phyloP scores from a whole-genome alignment of 768 basidiomycete species.

The Leccinum pellstonianum region DNA sequence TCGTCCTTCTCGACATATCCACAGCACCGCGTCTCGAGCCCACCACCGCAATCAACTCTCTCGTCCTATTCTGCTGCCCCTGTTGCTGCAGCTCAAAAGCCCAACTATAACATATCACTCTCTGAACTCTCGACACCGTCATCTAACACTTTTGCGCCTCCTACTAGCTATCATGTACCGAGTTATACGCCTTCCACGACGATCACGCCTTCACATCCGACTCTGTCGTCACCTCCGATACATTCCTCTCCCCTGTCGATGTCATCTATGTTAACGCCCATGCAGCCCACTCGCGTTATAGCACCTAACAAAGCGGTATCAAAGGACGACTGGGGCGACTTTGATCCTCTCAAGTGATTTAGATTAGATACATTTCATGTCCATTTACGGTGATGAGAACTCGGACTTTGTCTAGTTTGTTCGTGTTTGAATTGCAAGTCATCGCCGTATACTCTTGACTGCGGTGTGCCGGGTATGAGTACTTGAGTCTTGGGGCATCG shows the following conservation, averaged over 20 bases:
- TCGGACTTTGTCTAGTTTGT: conserved; percentile 17
- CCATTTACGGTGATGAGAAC: background rate
- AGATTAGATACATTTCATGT: conserved; percentile 1
- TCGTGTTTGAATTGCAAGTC: conserved; percentile 22
- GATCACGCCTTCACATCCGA: conserved; percentile 22
- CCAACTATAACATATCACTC: conserved; percentile 60
- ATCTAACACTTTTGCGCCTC: conserved; percentile 12
- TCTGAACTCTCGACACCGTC: conserved; percentile 29
- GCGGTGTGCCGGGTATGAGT: conserved; percentile 7
- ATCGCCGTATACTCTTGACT: background rate
- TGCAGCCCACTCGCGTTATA: conserved; percentile 47
- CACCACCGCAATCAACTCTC: conserved; percentile 19
- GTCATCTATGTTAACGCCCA: conserved; percentile 57
- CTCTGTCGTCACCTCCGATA: conserved; percentile 30
- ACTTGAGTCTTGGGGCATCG: background rate
- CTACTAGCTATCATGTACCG: conserved; percentile 15
- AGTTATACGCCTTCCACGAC: conserved; percentile 18
- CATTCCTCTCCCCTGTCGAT: conserved; percentile 37
- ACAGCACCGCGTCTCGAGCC: conserved; percentile 23
- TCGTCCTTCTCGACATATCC: conserved; percentile 26
- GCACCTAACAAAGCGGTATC: conserved; percentile 46
- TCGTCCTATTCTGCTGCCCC: conserved; percentile 12
- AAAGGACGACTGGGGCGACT: conserved; percentile 77
- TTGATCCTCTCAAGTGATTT: conserved; percentile 57
- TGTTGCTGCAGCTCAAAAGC: conserved; percentile 32